These are phyloP conservation scores for Cordyceps javanica DNA, from an alignment of 2,329 filamentous ascomycete genomes.

Conservation along the genomic window DNA sequence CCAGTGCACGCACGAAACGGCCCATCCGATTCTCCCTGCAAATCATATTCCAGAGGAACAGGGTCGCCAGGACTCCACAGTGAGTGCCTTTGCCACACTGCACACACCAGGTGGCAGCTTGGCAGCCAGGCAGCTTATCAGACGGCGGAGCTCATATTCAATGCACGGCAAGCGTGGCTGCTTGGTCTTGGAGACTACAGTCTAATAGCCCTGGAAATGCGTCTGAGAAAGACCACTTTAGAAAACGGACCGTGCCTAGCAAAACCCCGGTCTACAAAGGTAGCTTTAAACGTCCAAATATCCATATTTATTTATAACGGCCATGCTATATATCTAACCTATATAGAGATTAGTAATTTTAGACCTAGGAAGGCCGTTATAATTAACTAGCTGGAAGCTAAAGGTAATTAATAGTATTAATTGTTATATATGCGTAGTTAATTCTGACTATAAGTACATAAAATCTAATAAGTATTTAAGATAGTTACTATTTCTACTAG, in stretches of 20 bases:
- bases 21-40: not conserved
- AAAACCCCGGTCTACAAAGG: not conserved
- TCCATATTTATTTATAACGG: not conserved
- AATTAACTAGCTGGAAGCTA: no score
- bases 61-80: not conserved
- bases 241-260: not conserved
- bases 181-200: not conserved
- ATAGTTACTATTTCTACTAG: no score
- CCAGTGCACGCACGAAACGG: not conserved
- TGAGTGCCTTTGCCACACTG: not conserved
- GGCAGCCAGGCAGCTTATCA: no score
- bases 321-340: not conserved
- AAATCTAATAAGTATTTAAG: no score
- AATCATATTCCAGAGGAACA: not conserved
- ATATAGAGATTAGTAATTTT: no score
- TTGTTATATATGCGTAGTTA: no score
- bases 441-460: no score
- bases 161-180: not conserved
- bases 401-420: no score
- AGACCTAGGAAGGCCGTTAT: no score
- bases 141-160: not conserved
- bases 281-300: not conserved
- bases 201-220: not conserved
- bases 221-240: not conserved
- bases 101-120: not conserved